Evolutionary conservation across 352 stramenopile genomes (phyloP).

Genomic region (Phytopythium kandeliae): DNA sequence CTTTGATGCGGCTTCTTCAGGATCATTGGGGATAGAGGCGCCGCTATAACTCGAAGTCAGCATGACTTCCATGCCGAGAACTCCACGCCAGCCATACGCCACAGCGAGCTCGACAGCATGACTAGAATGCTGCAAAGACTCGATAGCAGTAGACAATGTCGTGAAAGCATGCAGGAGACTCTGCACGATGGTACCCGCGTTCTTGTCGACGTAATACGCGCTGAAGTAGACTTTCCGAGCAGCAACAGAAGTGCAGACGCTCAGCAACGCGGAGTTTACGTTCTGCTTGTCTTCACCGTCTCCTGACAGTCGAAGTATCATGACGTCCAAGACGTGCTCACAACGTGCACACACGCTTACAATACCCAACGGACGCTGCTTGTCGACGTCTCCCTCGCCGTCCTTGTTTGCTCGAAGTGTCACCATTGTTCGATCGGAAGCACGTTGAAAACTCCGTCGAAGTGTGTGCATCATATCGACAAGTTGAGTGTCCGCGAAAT

Average conservation of each 20-base stretch:
- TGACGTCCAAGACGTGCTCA: conserved; percentile 18
- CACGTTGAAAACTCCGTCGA: conserved; percentile 24
- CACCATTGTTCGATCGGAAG: conserved; percentile 15
- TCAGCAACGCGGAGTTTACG: conserved; percentile 9
- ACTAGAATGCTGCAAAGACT: conserved; percentile 9
- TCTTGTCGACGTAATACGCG: conserved; percentile 21
- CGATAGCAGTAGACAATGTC: conserved; percentile 16
- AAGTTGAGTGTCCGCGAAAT: conserved; percentile 17
- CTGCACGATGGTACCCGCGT: conserved; percentile 12
- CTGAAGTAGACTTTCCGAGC: conserved; percentile 30
- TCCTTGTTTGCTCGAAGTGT: conserved; percentile 11
- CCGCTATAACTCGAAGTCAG: conserved; percentile 30
- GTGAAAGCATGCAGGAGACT: conserved; percentile 19
- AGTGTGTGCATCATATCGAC: conserved; percentile 21
- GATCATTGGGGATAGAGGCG: neutral
- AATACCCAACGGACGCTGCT: conserved; percentile 1
- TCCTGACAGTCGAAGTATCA: conserved; percentile 7
- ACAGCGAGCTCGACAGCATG: conserved; percentile 31
- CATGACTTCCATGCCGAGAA: conserved; percentile 50
- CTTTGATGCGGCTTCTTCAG: neutral
- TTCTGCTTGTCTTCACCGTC: neutral
- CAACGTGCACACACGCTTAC: conserved; percentile 18
- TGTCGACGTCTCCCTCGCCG: neutral
- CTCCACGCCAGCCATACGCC: conserved; percentile 51
- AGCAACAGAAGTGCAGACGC: conserved; percentile 21